Evolutionary conservation across 371 early-diverging fungal species (phyloP).

Genomic region (Choanephora cucurbitarum): DNA sequence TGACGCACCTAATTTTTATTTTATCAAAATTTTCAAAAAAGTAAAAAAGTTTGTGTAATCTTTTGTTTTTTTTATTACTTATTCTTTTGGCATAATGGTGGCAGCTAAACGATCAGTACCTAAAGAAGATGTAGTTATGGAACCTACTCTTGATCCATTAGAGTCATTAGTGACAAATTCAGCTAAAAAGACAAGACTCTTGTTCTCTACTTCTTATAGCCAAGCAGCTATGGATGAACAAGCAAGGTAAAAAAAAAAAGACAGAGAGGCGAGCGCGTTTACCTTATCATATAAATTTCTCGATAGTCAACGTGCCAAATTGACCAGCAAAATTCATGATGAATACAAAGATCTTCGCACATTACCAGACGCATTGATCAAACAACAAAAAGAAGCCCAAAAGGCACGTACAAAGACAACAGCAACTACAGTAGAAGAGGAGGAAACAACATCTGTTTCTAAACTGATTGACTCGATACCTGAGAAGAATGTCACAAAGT

Average conservation of each 20-base stretch:
- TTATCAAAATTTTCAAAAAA: background rate
- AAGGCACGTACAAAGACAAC: constrained; percentile 36
- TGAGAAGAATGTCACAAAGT: constrained; percentile 28
- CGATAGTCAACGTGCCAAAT: constrained; percentile 66
- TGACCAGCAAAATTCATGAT: constrained; percentile 74
- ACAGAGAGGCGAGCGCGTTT: too few relatives aligned
- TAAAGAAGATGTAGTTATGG: constrained; percentile 14
- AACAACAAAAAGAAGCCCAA: constrained; percentile 57
- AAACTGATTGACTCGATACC: constrained; percentile 48
- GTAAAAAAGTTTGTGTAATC: too few relatives aligned
- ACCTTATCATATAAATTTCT: background rate
- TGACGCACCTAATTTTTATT: background rate
- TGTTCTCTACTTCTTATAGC: constrained; percentile 57
- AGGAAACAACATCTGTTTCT: constrained; percentile 26
- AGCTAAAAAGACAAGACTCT: constrained; percentile 57
- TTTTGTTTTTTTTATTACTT: constrained; percentile 3
- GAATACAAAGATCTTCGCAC: constrained; percentile 71
- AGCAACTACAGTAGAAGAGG: constrained; percentile 32
- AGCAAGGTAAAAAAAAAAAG: constrained; percentile 47
- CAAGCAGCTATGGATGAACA: constrained; percentile 61
- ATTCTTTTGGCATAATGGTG: constrained; percentile 23
- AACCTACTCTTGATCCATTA: constrained; percentile 19
- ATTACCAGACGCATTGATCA: constrained; percentile 63
- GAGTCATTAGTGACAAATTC: constrained; percentile 44
- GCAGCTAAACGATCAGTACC: constrained; percentile 35